phyloP scores from a whole-genome alignment of 2,329 filamentous ascomycete species.

The Didymella sp. region DNA sequence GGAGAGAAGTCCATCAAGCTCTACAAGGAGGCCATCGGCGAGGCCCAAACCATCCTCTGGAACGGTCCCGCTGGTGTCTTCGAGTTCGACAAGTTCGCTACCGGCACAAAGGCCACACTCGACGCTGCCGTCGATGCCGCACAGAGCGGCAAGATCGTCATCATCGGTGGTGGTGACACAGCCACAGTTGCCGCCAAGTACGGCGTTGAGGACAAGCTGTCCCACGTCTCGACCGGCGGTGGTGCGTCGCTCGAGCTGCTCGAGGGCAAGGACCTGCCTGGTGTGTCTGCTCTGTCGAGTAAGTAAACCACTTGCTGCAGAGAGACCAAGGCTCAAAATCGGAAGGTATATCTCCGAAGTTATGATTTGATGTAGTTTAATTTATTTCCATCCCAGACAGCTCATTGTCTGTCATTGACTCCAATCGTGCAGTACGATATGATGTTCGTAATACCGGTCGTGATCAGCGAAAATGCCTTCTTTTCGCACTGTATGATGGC shows the following conservation, averaged over 20 bases:
- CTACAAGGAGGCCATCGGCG: slow-evolving; percentile 84
- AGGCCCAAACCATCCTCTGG: slow-evolving; percentile 97
- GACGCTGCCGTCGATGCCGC: slow-evolving; percentile 85
- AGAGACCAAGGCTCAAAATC: slow-evolving; percentile 36
- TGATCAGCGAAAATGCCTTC: background rate
- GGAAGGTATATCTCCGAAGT: slow-evolving; percentile 45
- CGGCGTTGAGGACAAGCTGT: slow-evolving; percentile 92
- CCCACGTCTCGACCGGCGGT: slow-evolving; percentile 96
- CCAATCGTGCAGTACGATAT: slow-evolving; percentile 7
- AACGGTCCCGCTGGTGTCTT: slow-evolving; percentile 98
- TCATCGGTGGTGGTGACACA: slow-evolving; percentile 97
- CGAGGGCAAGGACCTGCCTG: slow-evolving; percentile 96
- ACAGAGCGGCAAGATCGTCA: slow-evolving; percentile 88
- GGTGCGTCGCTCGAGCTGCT: slow-evolving; percentile 95
- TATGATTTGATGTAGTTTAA: slow-evolving; percentile 45
- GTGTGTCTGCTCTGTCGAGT: slow-evolving; percentile 87
- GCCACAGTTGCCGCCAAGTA: slow-evolving; percentile 98
- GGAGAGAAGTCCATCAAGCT: slow-evolving; percentile 87
- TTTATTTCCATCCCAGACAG: slow-evolving; percentile 32
- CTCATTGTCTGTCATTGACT: slow-evolving; percentile 22
- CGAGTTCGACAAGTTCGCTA: slow-evolving; percentile 93
- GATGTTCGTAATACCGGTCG: slow-evolving; percentile 12
- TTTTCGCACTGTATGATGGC: background rate
- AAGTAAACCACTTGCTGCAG: slow-evolving; percentile 57
- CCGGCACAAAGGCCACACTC: slow-evolving; percentile 88